Conservation (phyloP, 176 grass and related monocot species). For the Saccharum spontaneum region DNA sequence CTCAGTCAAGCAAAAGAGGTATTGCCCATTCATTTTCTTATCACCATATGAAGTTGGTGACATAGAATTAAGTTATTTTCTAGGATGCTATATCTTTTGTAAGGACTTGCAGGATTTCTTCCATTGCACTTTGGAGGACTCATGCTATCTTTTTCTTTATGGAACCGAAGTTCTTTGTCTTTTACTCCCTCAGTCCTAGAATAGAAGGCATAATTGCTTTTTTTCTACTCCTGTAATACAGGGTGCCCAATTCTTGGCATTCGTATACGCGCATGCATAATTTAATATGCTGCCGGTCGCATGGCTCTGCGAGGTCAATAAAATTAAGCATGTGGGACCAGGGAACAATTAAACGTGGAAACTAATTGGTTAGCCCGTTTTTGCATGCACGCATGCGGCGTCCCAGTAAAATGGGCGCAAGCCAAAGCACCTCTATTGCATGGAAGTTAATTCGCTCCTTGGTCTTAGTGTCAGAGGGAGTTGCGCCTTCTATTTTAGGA, state of each 20-base stretch:
- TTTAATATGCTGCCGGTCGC: not conserved
- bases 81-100: slow-evolving; percentile 20
- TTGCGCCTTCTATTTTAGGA: not conserved
- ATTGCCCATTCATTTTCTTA: slow-evolving; percentile 22
- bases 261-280: not conserved
- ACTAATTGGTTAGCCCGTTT: not conserved
- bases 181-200: not conserved
- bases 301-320: not conserved
- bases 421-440: not conserved
- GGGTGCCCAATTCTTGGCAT: not conserved
- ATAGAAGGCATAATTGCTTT: not conserved
- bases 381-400: not conserved
- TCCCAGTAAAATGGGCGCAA: not conserved
- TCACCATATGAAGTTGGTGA: slow-evolving; percentile 15
- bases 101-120: slow-evolving; percentile 7
- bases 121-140: not conserved
- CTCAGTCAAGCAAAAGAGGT: slow-evolving; percentile 78
- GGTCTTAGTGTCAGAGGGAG: not conserved
- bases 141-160: not conserved
- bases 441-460: not conserved
- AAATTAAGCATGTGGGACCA: not conserved
- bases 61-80: not conserved
- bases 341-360: not conserved
- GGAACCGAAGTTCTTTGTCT: slow-evolving; percentile 2
- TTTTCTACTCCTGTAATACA: not conserved